Evolutionary conservation across 129 eudicot species (phyloP).

Genomic region (sunflower (Helianthus annuus)): DNA sequence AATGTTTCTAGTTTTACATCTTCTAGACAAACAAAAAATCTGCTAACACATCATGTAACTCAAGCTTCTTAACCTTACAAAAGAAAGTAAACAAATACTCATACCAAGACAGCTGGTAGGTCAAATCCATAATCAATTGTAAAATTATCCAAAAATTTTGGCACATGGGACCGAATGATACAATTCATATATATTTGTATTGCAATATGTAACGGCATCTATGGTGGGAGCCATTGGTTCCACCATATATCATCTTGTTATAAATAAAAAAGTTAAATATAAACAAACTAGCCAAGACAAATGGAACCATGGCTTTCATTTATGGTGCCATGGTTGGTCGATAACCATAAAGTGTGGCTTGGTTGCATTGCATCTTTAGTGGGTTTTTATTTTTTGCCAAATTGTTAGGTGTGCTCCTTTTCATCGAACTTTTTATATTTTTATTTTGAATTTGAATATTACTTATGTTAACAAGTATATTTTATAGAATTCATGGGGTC

Average conservation of each 20-base stretch:
- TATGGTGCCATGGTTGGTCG: slow-evolving; percentile 41
- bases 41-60: neutral
- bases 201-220: slow-evolving; percentile 31
- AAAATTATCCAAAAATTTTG: slow-evolving; percentile 19
- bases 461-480: neutral
- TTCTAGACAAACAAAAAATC: neutral
- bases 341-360: slow-evolving; percentile 16
- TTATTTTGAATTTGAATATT: neutral
- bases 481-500: slow-evolving; percentile 16
- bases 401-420: slow-evolving; percentile 27
- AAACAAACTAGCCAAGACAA: neutral
- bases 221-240: slow-evolving; percentile 41
- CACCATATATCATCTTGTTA: slow-evolving; percentile 33
- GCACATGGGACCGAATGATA: slow-evolving; percentile 27
- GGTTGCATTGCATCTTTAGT: slow-evolving; percentile 37
- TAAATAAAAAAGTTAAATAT: slow-evolving; percentile 12
- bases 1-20: no score
- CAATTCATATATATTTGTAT: slow-evolving; percentile 25
- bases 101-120: slow-evolving; percentile 13
- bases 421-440: neutral
- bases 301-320: slow-evolving; percentile 33
- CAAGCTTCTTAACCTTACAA: neutral
- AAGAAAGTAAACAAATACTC: slow-evolving; percentile 3
- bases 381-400: slow-evolving; percentile 34
- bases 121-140: slow-evolving; percentile 28